Conservation (phyloP, 176 grass and related monocot genomes). For the Ensete ventricosum region DNA sequence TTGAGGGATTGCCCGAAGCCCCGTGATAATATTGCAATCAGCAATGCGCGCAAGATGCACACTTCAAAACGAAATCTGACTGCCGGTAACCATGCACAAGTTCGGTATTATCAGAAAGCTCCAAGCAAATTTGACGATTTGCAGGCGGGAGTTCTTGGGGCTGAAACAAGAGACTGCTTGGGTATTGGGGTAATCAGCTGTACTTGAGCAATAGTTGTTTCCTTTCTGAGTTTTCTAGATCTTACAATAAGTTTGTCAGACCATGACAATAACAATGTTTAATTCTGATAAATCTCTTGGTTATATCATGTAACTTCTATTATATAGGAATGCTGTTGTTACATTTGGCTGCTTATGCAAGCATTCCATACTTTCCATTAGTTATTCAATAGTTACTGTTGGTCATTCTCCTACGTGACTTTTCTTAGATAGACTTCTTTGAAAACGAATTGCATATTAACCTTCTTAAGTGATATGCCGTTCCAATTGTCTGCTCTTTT, state of each 20-base stretch:
- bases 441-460: no score
- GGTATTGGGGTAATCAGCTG: slow-evolving; percentile 65
- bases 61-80: slow-evolving; percentile 51
- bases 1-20: slow-evolving; percentile 84
- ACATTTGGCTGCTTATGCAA: not conserved
- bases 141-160: slow-evolving; percentile 69
- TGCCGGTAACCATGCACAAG: slow-evolving; percentile 49
- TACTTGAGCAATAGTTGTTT: no score
- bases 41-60: slow-evolving; percentile 71
- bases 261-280: not conserved
- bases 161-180: slow-evolving; percentile 89
- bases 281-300: not conserved
- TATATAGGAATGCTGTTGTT: not conserved
- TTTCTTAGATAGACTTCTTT: no score
- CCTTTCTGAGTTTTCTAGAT: not conserved
- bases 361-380: no score
- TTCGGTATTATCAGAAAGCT: slow-evolving; percentile 72
- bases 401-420: no score
- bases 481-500: no score
- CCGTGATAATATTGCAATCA: slow-evolving; percentile 75
- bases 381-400: no score
- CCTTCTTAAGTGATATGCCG: no score
- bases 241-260: not conserved
- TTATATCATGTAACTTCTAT: not conserved
- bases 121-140: slow-evolving; percentile 89